Base-by-base conservation (phyloP, 306 rosid species). In the Abrus pulchellus region DNA sequence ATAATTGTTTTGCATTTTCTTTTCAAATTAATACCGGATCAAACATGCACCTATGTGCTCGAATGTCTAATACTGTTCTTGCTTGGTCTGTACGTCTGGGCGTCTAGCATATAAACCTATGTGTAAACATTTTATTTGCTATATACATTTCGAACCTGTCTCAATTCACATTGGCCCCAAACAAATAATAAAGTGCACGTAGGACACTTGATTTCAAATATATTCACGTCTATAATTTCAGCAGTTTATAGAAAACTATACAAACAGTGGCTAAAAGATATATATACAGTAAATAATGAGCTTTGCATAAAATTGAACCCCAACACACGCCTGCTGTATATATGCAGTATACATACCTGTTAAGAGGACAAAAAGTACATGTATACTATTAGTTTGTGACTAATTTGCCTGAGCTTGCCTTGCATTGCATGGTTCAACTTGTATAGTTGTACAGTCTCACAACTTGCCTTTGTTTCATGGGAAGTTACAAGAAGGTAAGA, bases 261-360 rank as follows among this genome's bases (percentile, higher is more conserved):
- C 48, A n/a, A 38, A 65, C 4, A 40, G 71, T 14, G 28, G 28
- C 2, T 6, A 14, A 14, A 40, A 65, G 14, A 65, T 6, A 36
- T 0, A 36, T 36, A 5, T 53, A 14, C 3, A 27, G 1, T 28
- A 20, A 45, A 68, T 68, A 30, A 47, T 5, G 0, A 32, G 5
- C 2, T 32, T 20, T 67, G 54, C 4, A 67, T 14, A 2, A 69
- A 45, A 33, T 1, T 61, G 44, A 61, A 61, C 2, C 4, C 3
- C 38, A 60, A 60, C 20, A 69, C 74, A 69, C 13, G 30, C 30
- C 29, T 48, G 29, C 9, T 52, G 76, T 1, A 54, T 53, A 53
- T 53, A 72, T 20, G 41, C 13, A 32, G 76, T 29, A 13, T 20
- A 49, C 52, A 32, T 57, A 79, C 63, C 83, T 69, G 59, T 41